Conservation (phyloP, 768 basidiomycete species). For the Leccinum uliginosum region DNA sequence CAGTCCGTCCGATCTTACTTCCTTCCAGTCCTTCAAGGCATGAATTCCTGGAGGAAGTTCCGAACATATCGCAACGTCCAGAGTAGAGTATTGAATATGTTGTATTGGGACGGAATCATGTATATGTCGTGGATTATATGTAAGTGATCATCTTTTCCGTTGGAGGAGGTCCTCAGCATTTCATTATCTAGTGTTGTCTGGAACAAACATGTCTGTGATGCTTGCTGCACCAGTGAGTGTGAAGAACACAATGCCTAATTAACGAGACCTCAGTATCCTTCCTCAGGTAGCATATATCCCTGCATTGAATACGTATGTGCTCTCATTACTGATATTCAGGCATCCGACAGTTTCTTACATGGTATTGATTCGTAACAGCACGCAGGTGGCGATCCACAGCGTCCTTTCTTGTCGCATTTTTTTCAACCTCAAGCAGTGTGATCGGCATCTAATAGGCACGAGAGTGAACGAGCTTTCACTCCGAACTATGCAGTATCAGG, state of each 20-base stretch:
- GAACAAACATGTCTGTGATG: conserved; percentile 12
- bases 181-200: conserved; percentile 10
- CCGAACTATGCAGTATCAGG: conserved; percentile 1
- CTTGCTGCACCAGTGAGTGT: conserved; percentile 19
- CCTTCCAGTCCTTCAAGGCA: conserved; percentile 21
- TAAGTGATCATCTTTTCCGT: background rate
- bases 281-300: conserved; percentile 13
- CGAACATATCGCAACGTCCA: conserved; percentile 15
- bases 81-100: conserved; percentile 15
- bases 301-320: conserved; percentile 21
- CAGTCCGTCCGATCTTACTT: background rate
- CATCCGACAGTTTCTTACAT: background rate
- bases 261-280: background rate
- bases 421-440: conserved; percentile 14
- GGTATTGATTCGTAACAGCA: conserved; percentile 9
- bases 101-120: conserved; percentile 27
- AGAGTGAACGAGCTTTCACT: background rate
- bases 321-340: background rate
- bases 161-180: background rate
- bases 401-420: conserved; percentile 14
- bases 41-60: conserved; percentile 24
- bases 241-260: background rate
- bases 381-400: conserved; percentile 27
- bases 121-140: conserved; percentile 25
- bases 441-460: background rate